Base-by-base conservation (phyloP, 306 rosid genomes). In the Cucurbita pepo region DNA sequence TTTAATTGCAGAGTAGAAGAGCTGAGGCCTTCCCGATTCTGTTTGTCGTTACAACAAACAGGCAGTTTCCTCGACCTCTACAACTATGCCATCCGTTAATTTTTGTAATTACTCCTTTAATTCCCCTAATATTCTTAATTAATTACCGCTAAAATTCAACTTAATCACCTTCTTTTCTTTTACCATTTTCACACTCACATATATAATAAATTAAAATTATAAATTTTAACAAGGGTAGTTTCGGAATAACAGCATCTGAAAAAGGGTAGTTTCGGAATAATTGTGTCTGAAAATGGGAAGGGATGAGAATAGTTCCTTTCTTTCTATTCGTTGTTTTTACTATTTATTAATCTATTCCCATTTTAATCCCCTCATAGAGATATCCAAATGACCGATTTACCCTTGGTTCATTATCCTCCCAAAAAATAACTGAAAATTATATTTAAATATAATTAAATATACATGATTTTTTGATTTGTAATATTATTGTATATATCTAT, bases 21-120 rank as follows among this genome's bases (percentile, higher is more conserved):
- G 56, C 10, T 21, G 40, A 65, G 72, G 5, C 73, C 44, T 69
- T 69, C 43, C 72, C 73, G 41, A 64, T 77, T 79, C 77, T 45
- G 80, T 79, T 74, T 81, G 76, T 79, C 90, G 85, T 91, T 84
- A 81, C 89, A 91, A 84, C 88, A 59, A 82, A 77, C 87, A 38
- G 84, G 85, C 91, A 85, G 91, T 85, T 90, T 85, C 84, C 86
- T 86, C 85, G 84, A 90, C 92, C 81, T 73, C 74, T 84, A 82
- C 90, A 81, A 80, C 81, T 76, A 78, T 77, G 79, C 83, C 74
- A 81, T 84, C 85, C 70, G 90, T 80, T 81, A 67, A 75, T 73
- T 79, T 76, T 80, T 82, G 86, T 77, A 87, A 50, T 51, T 67
- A 53, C 47, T 10, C 7, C 15, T 11, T 14, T 63, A 74, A 57